Conservation (phyloP, 805 yeast species). For the Torulaspora quercuum region DNA sequence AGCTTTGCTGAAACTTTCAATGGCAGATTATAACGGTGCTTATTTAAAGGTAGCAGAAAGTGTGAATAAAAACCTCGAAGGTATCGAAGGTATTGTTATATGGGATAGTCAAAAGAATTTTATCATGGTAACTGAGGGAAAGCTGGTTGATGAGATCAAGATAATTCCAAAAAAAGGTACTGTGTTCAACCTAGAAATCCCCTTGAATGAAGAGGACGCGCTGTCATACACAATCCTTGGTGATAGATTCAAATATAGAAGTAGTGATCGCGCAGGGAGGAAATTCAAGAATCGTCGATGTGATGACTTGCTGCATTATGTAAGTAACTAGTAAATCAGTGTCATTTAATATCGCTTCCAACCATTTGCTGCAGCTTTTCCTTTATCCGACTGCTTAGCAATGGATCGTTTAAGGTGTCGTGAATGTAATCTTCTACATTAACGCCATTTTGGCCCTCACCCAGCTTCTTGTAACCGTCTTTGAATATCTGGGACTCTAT, state of each 20-base stretch:
- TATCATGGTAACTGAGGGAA: conserved; percentile 45
- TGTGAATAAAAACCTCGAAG: conserved; percentile 54
- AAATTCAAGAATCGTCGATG: conserved; percentile 81
- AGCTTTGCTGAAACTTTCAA: conserved; percentile 55
- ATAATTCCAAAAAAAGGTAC: conserved; percentile 66
- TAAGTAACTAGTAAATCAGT: conserved; percentile 10
- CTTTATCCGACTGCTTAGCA: conserved; percentile 21
- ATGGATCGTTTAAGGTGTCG: conserved; percentile 20
- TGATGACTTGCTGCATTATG: conserved; percentile 47
- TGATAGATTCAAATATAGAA: conserved; percentile 67
- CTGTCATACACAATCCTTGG: conserved; percentile 70
- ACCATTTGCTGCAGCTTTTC: conserved; percentile 13
- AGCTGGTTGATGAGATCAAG: conserved; percentile 59
- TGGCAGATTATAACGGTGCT: conserved; percentile 85
- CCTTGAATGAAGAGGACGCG: conserved; percentile 39
- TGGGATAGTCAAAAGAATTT: conserved; percentile 81
- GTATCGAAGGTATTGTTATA: conserved; percentile 68
- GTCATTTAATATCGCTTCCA: not conserved
- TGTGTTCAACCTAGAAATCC: conserved; percentile 52
- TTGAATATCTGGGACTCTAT: conserved; percentile 34
- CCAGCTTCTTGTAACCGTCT: conserved; percentile 26
- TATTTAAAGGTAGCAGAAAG: conserved; percentile 54
- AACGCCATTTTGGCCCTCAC: conserved; percentile 19
- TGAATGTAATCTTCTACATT: conserved; percentile 23
- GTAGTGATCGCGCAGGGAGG: conserved; percentile 76